phyloP scores from a whole-genome alignment of 805 yeast genomes.

The Alloascoidea africana region DNA sequence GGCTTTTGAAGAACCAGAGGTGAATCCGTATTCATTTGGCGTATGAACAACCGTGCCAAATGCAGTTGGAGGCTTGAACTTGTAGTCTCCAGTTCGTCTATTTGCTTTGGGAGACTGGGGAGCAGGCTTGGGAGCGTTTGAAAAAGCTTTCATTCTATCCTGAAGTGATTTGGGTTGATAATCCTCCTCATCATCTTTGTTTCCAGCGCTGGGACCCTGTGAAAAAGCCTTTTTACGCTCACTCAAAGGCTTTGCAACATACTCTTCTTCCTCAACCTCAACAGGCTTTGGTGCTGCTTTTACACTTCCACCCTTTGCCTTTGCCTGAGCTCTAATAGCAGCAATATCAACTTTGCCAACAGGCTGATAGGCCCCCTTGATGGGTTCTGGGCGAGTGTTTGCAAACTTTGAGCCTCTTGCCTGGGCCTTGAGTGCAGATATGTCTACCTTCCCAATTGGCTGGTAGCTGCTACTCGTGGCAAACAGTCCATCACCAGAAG shows the following conservation, averaged over 20 bases:
- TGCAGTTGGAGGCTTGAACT: constrained; percentile 20
- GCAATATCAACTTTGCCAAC: constrained; percentile 43
- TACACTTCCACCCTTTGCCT: constrained; percentile 4
- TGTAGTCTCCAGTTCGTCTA: constrained; percentile 30
- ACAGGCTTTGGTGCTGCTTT: constrained; percentile 5
- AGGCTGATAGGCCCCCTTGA: constrained; percentile 39
- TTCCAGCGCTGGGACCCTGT: neutral
- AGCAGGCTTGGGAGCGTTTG: constrained; percentile 33
- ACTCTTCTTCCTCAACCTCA: constrained; percentile 4
- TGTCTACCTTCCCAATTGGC: constrained; percentile 20
- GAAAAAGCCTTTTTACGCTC: neutral
- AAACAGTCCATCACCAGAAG: constrained; percentile 5
- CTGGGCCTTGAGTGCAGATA: constrained; percentile 15
- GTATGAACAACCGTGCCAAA: constrained; percentile 21
- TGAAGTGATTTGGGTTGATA: constrained; percentile 12
- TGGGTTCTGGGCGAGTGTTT: constrained; percentile 16
- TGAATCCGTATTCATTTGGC: constrained; percentile 21
- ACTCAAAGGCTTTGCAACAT: neutral
- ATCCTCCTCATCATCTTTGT: constrained; percentile 9
- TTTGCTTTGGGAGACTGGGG: constrained; percentile 50
- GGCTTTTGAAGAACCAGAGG: constrained; percentile 19
- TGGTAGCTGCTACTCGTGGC: constrained; percentile 14
- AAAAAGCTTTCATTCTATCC: constrained; percentile 19
- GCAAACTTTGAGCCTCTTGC: constrained; percentile 12
- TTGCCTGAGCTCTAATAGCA: constrained; percentile 23